Evolutionary conservation across 2,329 filamentous ascomycete genomes (phyloP), one percentile per base, ranked within the genome.

Genomic region (Aureobasidium sp.): DNA sequence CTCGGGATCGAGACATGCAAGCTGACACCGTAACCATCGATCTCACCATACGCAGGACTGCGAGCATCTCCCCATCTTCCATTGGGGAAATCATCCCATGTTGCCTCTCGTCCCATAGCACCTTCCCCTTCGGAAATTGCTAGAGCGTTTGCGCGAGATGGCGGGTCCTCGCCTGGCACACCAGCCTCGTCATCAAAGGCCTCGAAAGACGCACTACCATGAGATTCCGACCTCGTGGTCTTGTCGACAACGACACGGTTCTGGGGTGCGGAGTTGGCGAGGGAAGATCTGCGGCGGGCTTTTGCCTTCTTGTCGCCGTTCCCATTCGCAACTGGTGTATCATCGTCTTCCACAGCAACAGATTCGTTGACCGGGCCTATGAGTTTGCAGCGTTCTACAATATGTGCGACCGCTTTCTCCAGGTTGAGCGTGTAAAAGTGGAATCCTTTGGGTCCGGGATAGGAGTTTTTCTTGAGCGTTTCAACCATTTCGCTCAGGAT

Each of bases 31-130:
- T 97, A 97, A n/a, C 93, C 93, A 70, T 97, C 92, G 62, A 96
- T 96, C 73, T 96, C 91, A 68, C 93, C 93, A 70, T 95, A 97
- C 0, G 93, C 93, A 35, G 91, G 91, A 2, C 91, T 96, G 57
- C 93, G 84, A 4, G 92, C 89, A 69, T 96, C 93, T 70, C 93
- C 93, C 85, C 93, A 97, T 60, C 93, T 84, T 29, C 93, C 94
- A 77, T 97, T 97, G 64, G 93, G 93, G 73, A 91, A 99, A 68
- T 99, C 94, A 69, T 99, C 94, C 94, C 94, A 99, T 0, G 94
- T 99, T 35, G 94, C 94, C 78, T 97, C 93, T 53, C 94, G 83
- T 11, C 93, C 94, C 7, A 96, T 79, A 3, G 88, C 82, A 25
- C 93, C 94, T 69, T 96, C 88, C 6, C 94, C 93, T 75, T 97